Evolutionary conservation across 2,329 filamentous ascomycete genomes (phyloP), one percentile per base, ranked within the genome.

Genomic region (Verticillium longisporum): DNA sequence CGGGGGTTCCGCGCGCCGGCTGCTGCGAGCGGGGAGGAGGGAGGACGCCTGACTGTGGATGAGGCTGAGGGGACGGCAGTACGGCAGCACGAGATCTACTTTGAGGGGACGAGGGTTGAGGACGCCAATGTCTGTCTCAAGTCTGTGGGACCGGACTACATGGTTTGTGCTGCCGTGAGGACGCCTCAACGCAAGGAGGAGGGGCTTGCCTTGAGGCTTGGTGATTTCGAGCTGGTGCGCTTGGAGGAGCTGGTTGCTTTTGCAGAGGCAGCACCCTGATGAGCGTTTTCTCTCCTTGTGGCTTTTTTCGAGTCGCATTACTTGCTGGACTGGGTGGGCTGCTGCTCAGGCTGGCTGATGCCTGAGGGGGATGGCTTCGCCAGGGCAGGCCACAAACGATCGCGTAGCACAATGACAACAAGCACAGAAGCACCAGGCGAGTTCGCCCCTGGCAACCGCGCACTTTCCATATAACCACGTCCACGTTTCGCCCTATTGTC

Each of bases 1-100:
- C 77, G 80, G 61, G 76, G 80, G 57, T 88, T 91, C 59, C 76
- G 78, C 58, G 82, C 87, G 57, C 87, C 88, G 3, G 63, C 61
- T 59, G 71, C 73, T 9, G 71, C 69, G 31, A 55, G 55, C 1
- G 65, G 58, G 14, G 69, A 76, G 4, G 68, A 74, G 33, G 72
- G 74, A n/a, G 45, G 45, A 18, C 10, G 18, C 18, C 9, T 50
- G 45, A 18, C 18, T 18, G 73, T 70, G 2, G 70, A 74, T 4
- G 69, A 71, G 32, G 68, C 73, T 36, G 71, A 68, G 56, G 67
- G 74, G 59, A 71, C 74, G 63, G 66, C 74, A 33, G 68, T 78
- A 31, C 68, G 62, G 55, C 63, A 64, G 9, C 69, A 75, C 50
- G 75, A 79, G 57, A 71, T 81, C n/a, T 57, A 69, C 58, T 77